A percentile compares a stretch with the other conserved stretches of the same genome.
phyloP scores from a whole-genome alignment of 2,329 filamentous ascomycete genomes.

The Hypoxylon sp. region DNA sequence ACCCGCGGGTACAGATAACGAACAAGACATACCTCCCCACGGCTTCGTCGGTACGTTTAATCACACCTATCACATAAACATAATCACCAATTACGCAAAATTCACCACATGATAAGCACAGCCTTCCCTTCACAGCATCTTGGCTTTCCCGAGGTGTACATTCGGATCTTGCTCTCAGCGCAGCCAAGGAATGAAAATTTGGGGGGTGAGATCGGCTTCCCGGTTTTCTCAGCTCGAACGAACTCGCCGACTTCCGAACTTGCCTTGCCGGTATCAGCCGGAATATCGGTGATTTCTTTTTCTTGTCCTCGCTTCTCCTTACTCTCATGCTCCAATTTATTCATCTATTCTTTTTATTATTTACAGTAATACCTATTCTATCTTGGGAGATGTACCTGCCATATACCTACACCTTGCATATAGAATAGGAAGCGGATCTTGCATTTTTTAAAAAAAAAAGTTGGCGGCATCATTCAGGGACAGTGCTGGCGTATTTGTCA shows the following conservation, averaged over 20 bases:
- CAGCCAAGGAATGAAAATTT: constrained; percentile 14
- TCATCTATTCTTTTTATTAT: constrained; percentile 15
- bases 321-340: constrained; percentile 2
- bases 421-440: too few relatives aligned
- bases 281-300: constrained; percentile 22
- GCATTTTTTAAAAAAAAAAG: constrained; percentile 33
- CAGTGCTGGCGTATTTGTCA: constrained; percentile 31
- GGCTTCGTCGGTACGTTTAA: too few relatives aligned
- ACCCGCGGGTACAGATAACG: constrained; percentile 23
- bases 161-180: constrained; percentile 7
- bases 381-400: too few relatives aligned
- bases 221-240: too few relatives aligned
- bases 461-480: constrained; percentile 24
- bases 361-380: constrained; percentile 34
- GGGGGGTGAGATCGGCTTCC: neutral
- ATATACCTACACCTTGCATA: too few relatives aligned
- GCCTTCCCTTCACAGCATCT: constrained; percentile 2
- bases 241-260: constrained; percentile 22
- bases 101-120: constrained; percentile 14
- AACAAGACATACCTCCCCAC: constrained; percentile 31
- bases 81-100: constrained; percentile 18
- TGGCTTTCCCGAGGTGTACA: too few relatives aligned
- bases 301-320: constrained; percentile 1
- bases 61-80: constrained; percentile 18
- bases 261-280: constrained; percentile 19